Evolutionary conservation across 2,329 filamentous ascomycete species (phyloP), one percentile per base, ranked within the genome.

Genomic region (Lasiodiplodia theobromae): DNA sequence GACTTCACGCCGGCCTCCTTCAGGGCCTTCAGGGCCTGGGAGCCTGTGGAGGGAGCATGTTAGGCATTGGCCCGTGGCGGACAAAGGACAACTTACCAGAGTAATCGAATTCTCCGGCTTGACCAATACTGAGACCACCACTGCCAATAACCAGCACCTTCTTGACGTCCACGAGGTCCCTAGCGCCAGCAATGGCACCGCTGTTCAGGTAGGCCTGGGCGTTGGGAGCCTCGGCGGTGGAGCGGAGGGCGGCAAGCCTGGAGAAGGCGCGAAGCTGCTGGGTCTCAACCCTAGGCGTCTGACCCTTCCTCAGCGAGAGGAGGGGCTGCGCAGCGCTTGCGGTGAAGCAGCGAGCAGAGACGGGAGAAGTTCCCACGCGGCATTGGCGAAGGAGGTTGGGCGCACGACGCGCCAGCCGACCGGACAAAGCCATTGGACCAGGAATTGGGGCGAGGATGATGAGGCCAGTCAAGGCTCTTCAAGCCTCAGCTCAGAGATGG

Each of bases 101-200:
- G 82, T 98, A 98, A 83, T 98, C 95, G 77, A 98, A 98, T 85
- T 98, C 95, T 84, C 95, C 95, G 72, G 95, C 95, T 83, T 98
- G 95, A 72, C 95, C 95, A 88, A 98, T 98, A 80, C 93, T 93
- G 74, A 98, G 87, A 82, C 95, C 95, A 84, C 95, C 95, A 83
- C 91, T 94, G 69, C 95, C 95, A 84, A 98, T 97, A 74, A 98
- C 94, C 71, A 98, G 85, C 65, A 98, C 95, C 85, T 98, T 98
- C 86, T 97, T 97, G 72, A 98, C 94, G 79, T 97, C 89, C 63
- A 97, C 91, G 67, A 92, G 84, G 75, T 95, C 87, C 76, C 87
- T 87, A 69, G 91, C 87, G 69, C 87, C 90, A 80, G 94, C 92
- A 78, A 97, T 90, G 70, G 90, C 91, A 74, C 94, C 94, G 82